Evolutionary conservation across 1,139 yeast genomes (phyloP).

Genomic region (Saccharomyces hybrid): DNA sequence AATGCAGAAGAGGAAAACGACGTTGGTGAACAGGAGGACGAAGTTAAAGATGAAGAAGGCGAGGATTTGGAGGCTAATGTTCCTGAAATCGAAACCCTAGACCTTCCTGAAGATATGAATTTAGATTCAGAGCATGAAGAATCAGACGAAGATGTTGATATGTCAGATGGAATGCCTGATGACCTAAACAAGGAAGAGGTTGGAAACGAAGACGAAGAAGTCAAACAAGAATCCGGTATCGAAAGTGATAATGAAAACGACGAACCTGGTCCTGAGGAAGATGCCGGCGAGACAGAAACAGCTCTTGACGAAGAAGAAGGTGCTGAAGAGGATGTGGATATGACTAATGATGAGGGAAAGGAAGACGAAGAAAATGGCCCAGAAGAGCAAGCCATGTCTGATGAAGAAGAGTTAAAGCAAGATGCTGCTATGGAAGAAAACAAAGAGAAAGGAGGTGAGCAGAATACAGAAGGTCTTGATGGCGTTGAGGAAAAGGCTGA

Average conservation of each 20-base stretch:
- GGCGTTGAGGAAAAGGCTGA: constrained; percentile 45
- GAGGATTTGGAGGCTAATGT: constrained; percentile 65
- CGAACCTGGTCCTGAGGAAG: constrained; percentile 25
- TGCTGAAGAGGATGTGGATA: constrained; percentile 21
- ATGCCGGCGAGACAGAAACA: constrained; percentile 24
- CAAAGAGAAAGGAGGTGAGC: constrained; percentile 26
- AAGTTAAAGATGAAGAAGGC: constrained; percentile 62
- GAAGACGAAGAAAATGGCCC: constrained; percentile 24
- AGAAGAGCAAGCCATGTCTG: constrained; percentile 21
- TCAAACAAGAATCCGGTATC: constrained; percentile 29
- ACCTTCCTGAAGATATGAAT: constrained; percentile 80
- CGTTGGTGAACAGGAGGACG: constrained; percentile 75
- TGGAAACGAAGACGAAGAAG: constrained; percentile 29
- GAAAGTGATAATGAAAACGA: constrained; percentile 29
- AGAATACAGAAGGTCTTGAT: constrained; percentile 32
- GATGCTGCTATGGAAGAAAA: constrained; percentile 7
- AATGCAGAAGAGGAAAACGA: constrained; percentile 48
- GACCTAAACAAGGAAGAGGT: constrained; percentile 30
- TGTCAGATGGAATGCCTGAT: constrained; percentile 30
- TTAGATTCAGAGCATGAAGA: constrained; percentile 48
- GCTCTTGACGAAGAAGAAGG: constrained; percentile 29
- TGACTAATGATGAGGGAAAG: constrained; percentile 22
- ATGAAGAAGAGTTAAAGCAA: constrained; percentile 21
- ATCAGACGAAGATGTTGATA: constrained; percentile 20
- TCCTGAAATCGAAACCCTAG: constrained; percentile 75